These are phyloP conservation scores for Lentinula edodes DNA, from an alignment of 768 basidiomycete species.

Conservation along the genomic window DNA sequence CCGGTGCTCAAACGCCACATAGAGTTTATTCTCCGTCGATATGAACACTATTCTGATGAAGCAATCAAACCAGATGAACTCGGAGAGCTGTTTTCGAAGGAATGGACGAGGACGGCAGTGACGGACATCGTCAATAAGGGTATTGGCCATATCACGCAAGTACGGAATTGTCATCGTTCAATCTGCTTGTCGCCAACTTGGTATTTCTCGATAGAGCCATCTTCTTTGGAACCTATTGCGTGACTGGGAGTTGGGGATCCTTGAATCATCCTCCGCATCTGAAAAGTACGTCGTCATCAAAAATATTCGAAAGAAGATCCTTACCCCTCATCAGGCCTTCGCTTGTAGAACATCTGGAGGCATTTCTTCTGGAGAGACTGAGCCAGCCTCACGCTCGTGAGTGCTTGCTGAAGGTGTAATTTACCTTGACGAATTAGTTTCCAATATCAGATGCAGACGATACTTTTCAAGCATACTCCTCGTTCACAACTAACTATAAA, in stretches of 20 bases:
- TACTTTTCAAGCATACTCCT: conserved; percentile 81
- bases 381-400: conserved; percentile 72
- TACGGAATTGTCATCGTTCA: conserved; percentile 17
- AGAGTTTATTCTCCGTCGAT: conserved; percentile 46
- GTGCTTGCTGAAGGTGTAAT: conserved; percentile 12
- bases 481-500: conserved; percentile 78
- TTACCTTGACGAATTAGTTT: not conserved
- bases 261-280: conserved; percentile 40
- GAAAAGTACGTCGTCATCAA: conserved; percentile 39
- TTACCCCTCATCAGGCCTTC: conserved; percentile 24
- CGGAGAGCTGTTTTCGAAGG: conserved; percentile 52
- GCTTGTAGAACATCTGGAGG: conserved; percentile 48
- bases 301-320: not conserved
- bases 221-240: conserved; percentile 65
- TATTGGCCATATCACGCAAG: conserved; percentile 59
- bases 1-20: conserved; percentile 65
- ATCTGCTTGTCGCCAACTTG: not conserved
- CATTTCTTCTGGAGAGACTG: conserved; percentile 60
- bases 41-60: conserved; percentile 34
- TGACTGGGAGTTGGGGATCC: conserved; percentile 68
- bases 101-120: conserved; percentile 58
- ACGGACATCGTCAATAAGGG: conserved; percentile 51
- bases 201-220: conserved; percentile 44
- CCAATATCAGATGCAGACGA: conserved; percentile 63
- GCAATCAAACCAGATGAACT: conserved; percentile 41